phyloP scores from a whole-genome alignment of 2,329 filamentous ascomycete species.

The Dactylellina leptospora region DNA sequence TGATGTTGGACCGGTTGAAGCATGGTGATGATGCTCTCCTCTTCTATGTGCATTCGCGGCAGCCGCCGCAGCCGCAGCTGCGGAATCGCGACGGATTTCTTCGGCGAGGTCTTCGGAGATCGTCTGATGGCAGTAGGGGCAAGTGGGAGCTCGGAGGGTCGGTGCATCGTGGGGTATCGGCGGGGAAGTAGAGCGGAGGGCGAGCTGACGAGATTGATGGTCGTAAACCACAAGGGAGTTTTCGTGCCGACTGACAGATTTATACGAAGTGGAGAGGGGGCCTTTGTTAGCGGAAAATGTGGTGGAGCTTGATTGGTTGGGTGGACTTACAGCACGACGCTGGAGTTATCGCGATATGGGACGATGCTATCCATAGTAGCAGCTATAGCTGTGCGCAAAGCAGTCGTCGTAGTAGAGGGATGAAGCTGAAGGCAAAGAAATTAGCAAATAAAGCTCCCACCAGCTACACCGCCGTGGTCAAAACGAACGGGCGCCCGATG shows the following conservation, averaged over 20 bases:
- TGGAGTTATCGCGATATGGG: constrained; percentile 49
- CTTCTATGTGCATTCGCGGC: constrained; percentile 22
- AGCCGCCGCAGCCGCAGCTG: constrained; percentile 24
- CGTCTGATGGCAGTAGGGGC: constrained; percentile 82
- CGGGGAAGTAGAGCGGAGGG: constrained; percentile 72
- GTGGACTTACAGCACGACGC: constrained; percentile 42
- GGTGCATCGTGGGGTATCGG: constrained; percentile 59
- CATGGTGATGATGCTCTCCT: constrained; percentile 54
- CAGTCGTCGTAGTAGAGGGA: no score
- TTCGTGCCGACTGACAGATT: constrained; percentile 76
- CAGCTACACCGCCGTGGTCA: constrained; percentile 5
- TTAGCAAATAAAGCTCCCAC: neutral
- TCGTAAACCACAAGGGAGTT: constrained; percentile 94
- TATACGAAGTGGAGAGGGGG: constrained; percentile 6
- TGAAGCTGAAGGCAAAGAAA: no score
- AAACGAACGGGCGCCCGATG: neutral
- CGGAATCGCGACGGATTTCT: constrained; percentile 56
- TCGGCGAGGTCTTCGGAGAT: constrained; percentile 64
- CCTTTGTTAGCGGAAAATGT: constrained; percentile 22
- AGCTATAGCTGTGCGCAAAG: no score
- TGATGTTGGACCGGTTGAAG: constrained; percentile 57
- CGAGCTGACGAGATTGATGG: constrained; percentile 81
- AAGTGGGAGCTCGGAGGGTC: constrained; percentile 72
- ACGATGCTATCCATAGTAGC: constrained; percentile 50
- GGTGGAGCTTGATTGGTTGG: constrained; percentile 47